A percentile compares a stretch with the other conserved stretches of the same genome.
Evolutionary conservation across 2,329 filamentous ascomycete species (phyloP).

Genomic region (Trichoderma cornu-damae): DNA sequence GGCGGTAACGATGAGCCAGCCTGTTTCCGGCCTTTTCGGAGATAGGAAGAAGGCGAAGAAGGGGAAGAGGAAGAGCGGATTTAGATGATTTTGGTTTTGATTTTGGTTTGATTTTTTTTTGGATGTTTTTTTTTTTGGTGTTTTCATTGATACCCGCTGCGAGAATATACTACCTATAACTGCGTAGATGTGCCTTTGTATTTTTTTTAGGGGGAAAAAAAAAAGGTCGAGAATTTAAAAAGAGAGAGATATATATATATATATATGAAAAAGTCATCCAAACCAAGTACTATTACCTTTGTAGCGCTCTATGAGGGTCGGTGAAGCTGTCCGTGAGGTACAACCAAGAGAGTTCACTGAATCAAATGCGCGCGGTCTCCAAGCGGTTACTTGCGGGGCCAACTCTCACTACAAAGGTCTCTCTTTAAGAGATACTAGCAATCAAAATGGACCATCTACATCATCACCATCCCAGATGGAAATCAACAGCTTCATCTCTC

Average conservation of each 20-base stretch:
- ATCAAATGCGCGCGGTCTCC: no score
- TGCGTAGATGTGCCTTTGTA: background rate
- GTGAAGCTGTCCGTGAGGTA: background rate
- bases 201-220: background rate
- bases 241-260: background rate
- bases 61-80: constrained; percentile 40
- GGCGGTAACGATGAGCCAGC: constrained; percentile 41
- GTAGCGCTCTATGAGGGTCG: background rate
- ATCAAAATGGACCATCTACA: constrained; percentile 5
- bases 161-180: no score
- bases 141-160: background rate
- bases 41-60: constrained; percentile 42
- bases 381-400: constrained; percentile 14
- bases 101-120: background rate
- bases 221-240: no score
- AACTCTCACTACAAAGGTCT: background rate
- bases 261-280: no score
- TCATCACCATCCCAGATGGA: background rate
- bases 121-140: background rate
- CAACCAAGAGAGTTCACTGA: background rate
- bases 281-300: background rate
- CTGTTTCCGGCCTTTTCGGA: constrained; percentile 43
- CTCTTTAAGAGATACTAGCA: no score
- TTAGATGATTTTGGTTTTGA: constrained; percentile 28
- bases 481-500: background rate